A percentile compares a stretch with the other conserved stretches of the same genome.
These are phyloP conservation scores for Podaxis rugospora DNA, from an alignment of 768 basidiomycete genomes.

Conservation along the genomic window DNA sequence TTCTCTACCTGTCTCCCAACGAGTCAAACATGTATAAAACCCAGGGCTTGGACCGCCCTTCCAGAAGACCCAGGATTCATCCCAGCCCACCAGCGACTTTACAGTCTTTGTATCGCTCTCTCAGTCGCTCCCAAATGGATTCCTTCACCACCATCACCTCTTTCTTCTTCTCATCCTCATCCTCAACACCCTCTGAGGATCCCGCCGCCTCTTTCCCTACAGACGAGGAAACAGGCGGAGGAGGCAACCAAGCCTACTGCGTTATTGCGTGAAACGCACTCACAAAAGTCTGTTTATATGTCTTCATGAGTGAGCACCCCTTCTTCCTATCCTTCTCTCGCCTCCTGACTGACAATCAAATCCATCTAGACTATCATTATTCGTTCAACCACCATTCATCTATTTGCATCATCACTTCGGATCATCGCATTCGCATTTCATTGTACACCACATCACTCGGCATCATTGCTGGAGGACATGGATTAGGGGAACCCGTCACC, in stretches of 20 bases:
- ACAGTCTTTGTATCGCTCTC: neutral
- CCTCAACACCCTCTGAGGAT: constrained; percentile 14
- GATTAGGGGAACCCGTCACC: neutral
- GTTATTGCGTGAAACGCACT: constrained; percentile 16
- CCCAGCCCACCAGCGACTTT: neutral
- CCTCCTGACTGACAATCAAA: neutral
- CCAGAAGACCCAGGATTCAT: neutral
- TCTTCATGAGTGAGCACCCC: neutral
- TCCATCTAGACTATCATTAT: neutral
- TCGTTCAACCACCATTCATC: neutral
- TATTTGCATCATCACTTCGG: neutral
- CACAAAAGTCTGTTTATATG: neutral
- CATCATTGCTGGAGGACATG: neutral
- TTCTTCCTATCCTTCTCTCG: neutral
- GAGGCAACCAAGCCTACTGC: constrained; percentile 17
- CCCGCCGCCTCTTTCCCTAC: constrained; percentile 13
- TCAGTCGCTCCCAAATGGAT: constrained; percentile 18
- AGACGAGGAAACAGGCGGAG: constrained; percentile 17
- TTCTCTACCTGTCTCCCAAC: neutral
- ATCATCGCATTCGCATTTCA: neutral
- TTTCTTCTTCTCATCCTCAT: constrained; percentile 10
- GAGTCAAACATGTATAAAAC: neutral
- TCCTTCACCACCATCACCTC: constrained; percentile 18
- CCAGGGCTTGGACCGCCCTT: neutral
- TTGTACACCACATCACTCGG: neutral